These are phyloP conservation scores for Morella rubra DNA, from an alignment of 306 rosid genomes.

Conservation along the genomic window DNA sequence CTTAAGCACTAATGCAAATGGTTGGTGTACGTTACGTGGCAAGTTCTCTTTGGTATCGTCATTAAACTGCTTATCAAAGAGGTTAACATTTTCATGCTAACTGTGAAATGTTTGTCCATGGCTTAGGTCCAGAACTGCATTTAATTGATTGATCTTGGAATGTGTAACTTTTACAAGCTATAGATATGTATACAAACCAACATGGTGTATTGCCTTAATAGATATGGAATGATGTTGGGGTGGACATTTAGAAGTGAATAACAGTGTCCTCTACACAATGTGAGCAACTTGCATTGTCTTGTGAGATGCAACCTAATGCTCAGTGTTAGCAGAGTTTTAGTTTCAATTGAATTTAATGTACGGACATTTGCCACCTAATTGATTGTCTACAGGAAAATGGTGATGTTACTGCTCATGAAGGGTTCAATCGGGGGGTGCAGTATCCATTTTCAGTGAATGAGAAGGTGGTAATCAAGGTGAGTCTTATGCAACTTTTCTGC, in stretches of 20 bases:
- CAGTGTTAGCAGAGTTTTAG: conserved; percentile 21
- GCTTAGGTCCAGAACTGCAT: conserved; percentile 4
- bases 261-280: conserved; percentile 12
- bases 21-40: no score
- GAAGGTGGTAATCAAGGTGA: conserved; percentile 91
- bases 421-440: conserved; percentile 69
- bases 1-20: no score
- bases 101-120: background rate
- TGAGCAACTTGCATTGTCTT: conserved; percentile 9
- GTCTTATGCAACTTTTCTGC: conserved; percentile 15
- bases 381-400: conserved; percentile 71
- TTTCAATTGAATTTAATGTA: conserved; percentile 22
- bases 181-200: background rate
- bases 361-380: conserved; percentile 1
- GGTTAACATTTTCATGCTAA: background rate
- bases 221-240: background rate
- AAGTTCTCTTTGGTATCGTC: background rate
- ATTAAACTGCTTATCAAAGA: background rate
- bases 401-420: conserved; percentile 60
- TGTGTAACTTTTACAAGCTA: background rate
- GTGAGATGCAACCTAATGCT: conserved; percentile 2
- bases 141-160: background rate
- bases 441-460: conserved; percentile 95
- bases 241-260: background rate
- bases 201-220: background rate